Evolutionary conservation across 2,329 filamentous ascomycete species (phyloP).

Genomic region (Fusarium camptoceras): DNA sequence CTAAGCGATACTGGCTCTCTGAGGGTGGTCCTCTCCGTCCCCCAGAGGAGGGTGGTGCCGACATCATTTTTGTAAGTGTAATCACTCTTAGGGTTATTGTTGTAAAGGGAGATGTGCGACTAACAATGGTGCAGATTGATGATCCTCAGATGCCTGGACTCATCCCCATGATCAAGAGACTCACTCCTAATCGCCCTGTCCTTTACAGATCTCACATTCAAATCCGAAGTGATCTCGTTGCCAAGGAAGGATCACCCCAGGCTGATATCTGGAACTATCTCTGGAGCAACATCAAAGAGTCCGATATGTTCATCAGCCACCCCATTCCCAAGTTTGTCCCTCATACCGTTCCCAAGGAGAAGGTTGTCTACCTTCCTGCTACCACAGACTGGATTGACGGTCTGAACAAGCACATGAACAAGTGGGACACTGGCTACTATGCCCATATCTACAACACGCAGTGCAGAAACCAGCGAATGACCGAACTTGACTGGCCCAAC

Average conservation of each 20-base stretch:
- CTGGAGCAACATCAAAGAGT: conserved; percentile 76
- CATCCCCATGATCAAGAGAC: conserved; percentile 78
- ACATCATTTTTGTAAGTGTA: conserved; percentile 73
- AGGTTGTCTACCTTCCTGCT: conserved; percentile 80
- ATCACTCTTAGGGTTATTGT: rapidly evolving
- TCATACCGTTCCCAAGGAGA: conserved; percentile 70
- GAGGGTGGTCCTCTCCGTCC: conserved; percentile 74
- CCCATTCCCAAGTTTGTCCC: conserved; percentile 83
- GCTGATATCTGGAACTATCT: conserved; percentile 80
- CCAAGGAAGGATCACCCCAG: conserved; percentile 72
- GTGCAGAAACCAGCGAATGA: conserved; percentile 69
- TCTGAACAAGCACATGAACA: conserved; percentile 78
- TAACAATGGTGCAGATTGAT: conserved; percentile 65
- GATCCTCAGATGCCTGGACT: conserved; percentile 87
- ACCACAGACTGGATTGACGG: conserved; percentile 88
- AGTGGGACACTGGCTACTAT: conserved; percentile 80
- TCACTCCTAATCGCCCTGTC: conserved; percentile 78
- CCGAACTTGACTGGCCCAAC: conserved; percentile 64
- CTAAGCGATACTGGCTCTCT: conserved; percentile 78
- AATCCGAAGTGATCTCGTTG: conserved; percentile 78
- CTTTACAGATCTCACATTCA: conserved; percentile 88
- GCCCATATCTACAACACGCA: conserved; percentile 76
- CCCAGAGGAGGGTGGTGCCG: conserved; percentile 76
- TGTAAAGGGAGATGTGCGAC: background rate
- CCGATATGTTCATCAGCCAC: conserved; percentile 85